Conservation (phyloP, 2,329 filamentous ascomycete genomes). For the Dryadomyces quercivorus region DNA sequence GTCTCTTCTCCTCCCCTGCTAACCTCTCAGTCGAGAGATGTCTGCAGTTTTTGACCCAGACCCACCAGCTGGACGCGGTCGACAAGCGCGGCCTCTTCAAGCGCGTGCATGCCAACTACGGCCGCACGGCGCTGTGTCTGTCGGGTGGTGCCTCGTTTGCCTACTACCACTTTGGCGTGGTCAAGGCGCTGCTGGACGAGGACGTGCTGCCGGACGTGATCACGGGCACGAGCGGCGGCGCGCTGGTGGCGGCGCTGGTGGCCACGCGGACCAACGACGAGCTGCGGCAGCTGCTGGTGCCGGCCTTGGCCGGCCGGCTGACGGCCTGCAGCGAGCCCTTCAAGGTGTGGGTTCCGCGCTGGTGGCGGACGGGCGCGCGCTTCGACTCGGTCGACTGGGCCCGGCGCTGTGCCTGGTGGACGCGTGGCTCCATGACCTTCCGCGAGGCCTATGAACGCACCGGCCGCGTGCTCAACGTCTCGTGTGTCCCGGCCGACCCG, state of each 20-base stretch:
- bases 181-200: constrained; percentile 79
- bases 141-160: constrained; percentile 91
- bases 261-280: constrained; percentile 88
- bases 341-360: constrained; percentile 64
- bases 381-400: constrained; percentile 96
- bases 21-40: constrained; percentile 43
- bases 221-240: constrained; percentile 90
- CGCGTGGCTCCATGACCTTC: constrained; percentile 83
- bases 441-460: constrained; percentile 89
- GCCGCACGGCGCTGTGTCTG: constrained; percentile 81
- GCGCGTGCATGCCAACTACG: constrained; percentile 80
- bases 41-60: constrained; percentile 56
- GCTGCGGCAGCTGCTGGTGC: constrained; percentile 71
- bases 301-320: constrained; percentile 74
- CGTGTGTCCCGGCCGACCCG: constrained; percentile 89
- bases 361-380: constrained; percentile 85
- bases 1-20: neutral
- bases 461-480: constrained; percentile 87
- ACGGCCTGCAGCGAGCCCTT: constrained; percentile 73
- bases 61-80: constrained; percentile 53
- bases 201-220: constrained; percentile 84
- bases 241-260: constrained; percentile 74
- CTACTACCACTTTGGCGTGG: constrained; percentile 92
- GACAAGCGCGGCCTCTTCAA: constrained; percentile 78
- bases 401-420: constrained; percentile 75